phyloP scores from a whole-genome alignment of 495 filamentous ascomycete species.

The Polyplosphaeria fusca region DNA sequence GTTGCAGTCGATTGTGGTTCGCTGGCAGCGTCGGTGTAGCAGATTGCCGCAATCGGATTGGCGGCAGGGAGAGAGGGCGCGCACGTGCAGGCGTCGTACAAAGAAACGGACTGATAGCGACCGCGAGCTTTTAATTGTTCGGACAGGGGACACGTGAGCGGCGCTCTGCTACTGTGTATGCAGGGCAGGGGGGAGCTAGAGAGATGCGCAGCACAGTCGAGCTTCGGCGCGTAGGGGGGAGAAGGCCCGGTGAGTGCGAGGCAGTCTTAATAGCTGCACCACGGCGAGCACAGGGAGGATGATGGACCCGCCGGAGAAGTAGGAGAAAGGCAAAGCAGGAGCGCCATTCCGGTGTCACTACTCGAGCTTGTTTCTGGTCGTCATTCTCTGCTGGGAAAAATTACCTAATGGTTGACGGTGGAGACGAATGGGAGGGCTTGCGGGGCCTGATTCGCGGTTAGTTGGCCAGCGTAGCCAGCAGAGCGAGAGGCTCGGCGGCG shows the following conservation, averaged over 20 bases:
- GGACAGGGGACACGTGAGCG: conserved; percentile 3
- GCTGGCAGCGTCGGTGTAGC: conserved; percentile 17
- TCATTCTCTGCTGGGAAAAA: conserved; percentile 13
- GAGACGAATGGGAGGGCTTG: conserved; percentile 19
- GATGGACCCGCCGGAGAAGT: conserved; percentile 25
- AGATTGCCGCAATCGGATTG: conserved; percentile 23
- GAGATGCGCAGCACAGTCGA: conserved; percentile 3
- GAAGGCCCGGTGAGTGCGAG: conserved; percentile 3
- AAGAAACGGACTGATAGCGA: conserved; percentile 7
- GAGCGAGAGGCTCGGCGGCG: conserved; percentile 1
- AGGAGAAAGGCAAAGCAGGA: conserved; percentile 23
- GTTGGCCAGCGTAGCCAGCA: conserved; percentile 10
- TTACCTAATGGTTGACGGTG: conserved; percentile 25
- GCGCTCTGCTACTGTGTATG: conserved; percentile 7
- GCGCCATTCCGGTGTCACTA: conserved; percentile 21
- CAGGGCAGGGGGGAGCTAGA: conserved; percentile 21
- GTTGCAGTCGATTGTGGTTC: background rate
- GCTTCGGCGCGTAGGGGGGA: background rate
- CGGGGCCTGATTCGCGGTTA: conserved; percentile 19
- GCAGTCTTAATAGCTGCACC: conserved; percentile 3
- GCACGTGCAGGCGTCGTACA: conserved; percentile 28
- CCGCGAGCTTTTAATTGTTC: background rate
- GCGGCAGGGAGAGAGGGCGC: background rate
- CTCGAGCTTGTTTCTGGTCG: conserved; percentile 1
- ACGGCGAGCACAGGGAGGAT: background rate